phyloP scores from a whole-genome alignment of 768 basidiomycete species.

The Thelephora aurantiotincta region DNA sequence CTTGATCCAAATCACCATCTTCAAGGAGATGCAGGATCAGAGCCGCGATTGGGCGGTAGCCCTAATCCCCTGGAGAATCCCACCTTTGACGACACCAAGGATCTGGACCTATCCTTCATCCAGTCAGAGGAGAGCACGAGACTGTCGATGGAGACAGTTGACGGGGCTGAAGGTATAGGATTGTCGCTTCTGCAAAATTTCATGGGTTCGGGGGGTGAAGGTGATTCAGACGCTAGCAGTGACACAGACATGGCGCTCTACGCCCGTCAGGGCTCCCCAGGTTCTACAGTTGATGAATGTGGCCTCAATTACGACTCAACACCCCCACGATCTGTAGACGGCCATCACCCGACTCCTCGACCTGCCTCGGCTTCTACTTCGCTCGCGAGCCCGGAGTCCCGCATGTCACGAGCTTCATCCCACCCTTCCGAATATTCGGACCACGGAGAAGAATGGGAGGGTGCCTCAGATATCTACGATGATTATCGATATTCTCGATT shows the following conservation, averaged over 20 bases:
- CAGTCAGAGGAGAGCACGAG: constrained; percentile 14
- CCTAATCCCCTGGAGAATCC: neutral
- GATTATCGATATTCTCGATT: constrained; percentile 61
- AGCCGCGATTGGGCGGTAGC: neutral
- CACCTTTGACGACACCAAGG: neutral
- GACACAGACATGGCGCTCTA: neutral
- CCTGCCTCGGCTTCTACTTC: neutral
- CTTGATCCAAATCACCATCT: neutral
- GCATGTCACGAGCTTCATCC: neutral
- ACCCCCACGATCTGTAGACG: neutral
- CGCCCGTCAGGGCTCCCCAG: constrained; percentile 7
- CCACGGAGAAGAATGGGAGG: constrained; percentile 42
- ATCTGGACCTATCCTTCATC: constrained; percentile 4
- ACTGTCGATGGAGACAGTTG: constrained; percentile 28
- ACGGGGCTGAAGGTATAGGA: constrained; percentile 57
- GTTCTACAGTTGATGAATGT: constrained; percentile 6
- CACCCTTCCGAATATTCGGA: constrained; percentile 10
- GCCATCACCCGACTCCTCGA: neutral
- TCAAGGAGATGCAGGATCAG: neutral
- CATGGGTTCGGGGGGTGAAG: constrained; percentile 19
- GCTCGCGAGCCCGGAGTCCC: constrained; percentile 1
- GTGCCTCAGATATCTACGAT: constrained; percentile 63
- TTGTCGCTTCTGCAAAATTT: constrained; percentile 46
- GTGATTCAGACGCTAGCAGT: constrained; percentile 7
- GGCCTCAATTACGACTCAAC: neutral